Base-by-base conservation (phyloP, 1,139 yeast genomes). In the Pichia sp. region DNA sequence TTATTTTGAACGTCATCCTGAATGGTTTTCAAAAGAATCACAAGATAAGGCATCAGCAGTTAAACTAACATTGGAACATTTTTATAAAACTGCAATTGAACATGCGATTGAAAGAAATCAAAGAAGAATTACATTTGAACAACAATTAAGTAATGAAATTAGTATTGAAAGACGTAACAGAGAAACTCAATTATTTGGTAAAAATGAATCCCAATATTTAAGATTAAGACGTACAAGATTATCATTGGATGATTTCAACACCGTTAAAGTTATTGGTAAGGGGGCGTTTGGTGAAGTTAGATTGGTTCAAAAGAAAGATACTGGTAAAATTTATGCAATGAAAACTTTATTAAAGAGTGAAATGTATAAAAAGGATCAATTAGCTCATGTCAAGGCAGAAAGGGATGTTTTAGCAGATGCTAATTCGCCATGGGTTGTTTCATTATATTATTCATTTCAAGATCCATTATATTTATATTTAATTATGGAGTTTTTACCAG, bases 221-320 rank as follows among this genome's bases (percentile, higher is more conserved):
- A 74, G 95, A 62, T 72, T 86, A 55, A 74, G 93, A 66, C 77
- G 95, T 71, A 86, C 95, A 5, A 81, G 88, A 66, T 69, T 86
- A 51, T 75, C 89, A 0, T 67, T 86, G 49, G 91, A 84, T 50
- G 95, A 86, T 69, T 86, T 86, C 66, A 78, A 74, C 53, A 85
- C 93, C 0, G 91, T 86, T 33, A 86, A 86, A 67, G 93, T 86
- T 25, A 86, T 86, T 62, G 95, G 95, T 60, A 86, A 86, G 66
- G 95, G 95, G 67, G 95, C 95, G 0, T 86, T 86, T 70, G 95
- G 95, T 62, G 95, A 86, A 64, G 95, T 86, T 46, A 72, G 95
- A 62, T 71, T 86, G 55, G 95, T 85, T n/a, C 95, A 86, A 67
- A 86, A 86, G 72, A 77, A 72, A 56, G 93, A 86, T 65, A 84